Conservation (phyloP, 306 rosid species). For the Cicer chorassanicum region DNA sequence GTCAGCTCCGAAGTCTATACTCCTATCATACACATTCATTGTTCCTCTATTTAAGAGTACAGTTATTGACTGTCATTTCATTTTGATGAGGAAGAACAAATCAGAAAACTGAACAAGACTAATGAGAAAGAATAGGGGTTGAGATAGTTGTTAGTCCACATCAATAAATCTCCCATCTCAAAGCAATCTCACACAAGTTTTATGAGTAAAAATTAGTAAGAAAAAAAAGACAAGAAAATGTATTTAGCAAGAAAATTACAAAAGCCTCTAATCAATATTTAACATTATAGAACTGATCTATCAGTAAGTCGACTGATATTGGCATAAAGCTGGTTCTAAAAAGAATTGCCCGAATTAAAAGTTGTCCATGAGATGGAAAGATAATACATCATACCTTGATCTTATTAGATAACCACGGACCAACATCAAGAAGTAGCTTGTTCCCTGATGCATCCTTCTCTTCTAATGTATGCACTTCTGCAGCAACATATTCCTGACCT, state of each 20-base stretch:
- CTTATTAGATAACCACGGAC: slow-evolving; percentile 83
- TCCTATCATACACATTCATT: slow-evolving; percentile 25
- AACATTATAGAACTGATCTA: slow-evolving; percentile 24
- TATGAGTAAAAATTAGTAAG: slow-evolving; percentile 13
- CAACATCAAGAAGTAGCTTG: slow-evolving; percentile 81
- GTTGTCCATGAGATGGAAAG: slow-evolving; percentile 32
- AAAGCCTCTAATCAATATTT: slow-evolving; percentile 7
- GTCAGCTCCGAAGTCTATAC: slow-evolving; percentile 15
- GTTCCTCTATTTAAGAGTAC: background rate
- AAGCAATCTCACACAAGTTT: slow-evolving; percentile 23
- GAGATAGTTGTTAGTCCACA: slow-evolving; percentile 1
- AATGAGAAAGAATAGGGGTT: background rate
- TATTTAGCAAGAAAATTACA: slow-evolving; percentile 12
- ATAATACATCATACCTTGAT: slow-evolving; percentile 62
- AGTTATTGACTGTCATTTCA: background rate
- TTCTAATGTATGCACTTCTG: slow-evolving; percentile 52
- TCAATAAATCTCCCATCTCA: slow-evolving; percentile 12
- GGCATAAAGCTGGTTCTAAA: slow-evolving; percentile 25
- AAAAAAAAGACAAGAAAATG: background rate
- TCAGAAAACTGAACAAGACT: slow-evolving; percentile 21
- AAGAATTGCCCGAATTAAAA: slow-evolving; percentile 13
- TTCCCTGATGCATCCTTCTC: slow-evolving; percentile 92
- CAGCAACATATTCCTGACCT: slow-evolving; percentile 79
- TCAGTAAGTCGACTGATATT: slow-evolving; percentile 17
- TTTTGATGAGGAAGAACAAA: slow-evolving; percentile 7